phyloP scores from a whole-genome alignment of 345 rosid species.

The Brassica cretica region DNA sequence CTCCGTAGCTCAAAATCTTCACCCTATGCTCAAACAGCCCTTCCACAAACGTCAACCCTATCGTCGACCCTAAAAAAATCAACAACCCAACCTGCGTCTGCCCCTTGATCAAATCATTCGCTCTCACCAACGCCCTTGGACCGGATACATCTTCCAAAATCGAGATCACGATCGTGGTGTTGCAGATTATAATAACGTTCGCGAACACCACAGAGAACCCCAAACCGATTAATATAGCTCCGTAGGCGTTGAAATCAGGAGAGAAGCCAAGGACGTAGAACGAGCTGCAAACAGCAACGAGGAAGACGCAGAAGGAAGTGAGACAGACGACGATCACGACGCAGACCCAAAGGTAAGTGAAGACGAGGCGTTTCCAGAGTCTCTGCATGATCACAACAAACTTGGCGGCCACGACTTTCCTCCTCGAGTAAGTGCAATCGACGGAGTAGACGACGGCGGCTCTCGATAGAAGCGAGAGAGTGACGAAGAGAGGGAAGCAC shows the following conservation, averaged over 20 bases:
- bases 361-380: constrained; percentile 66
- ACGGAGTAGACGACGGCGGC: constrained; percentile 83
- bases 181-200: constrained; percentile 67
- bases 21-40: constrained; percentile 95
- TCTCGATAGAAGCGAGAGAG: constrained; percentile 61
- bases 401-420: constrained; percentile 48
- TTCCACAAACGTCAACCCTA: constrained; percentile 72
- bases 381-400: constrained; percentile 49
- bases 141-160: constrained; percentile 92
- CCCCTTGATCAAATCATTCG: constrained; percentile 69
- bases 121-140: constrained; percentile 61
- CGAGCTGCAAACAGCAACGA: constrained; percentile 53
- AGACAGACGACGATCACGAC: constrained; percentile 61
- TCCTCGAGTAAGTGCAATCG: constrained; percentile 72
- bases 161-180: constrained; percentile 64
- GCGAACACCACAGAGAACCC: constrained; percentile 87
- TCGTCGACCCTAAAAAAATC: constrained; percentile 81
- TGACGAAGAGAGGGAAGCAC: constrained; percentile 79
- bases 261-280: constrained; percentile 57
- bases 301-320: constrained; percentile 64
- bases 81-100: constrained; percentile 93
- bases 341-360: constrained; percentile 73
- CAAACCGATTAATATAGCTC: constrained; percentile 54
- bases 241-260: constrained; percentile 58
- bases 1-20: constrained; percentile 85